phyloP scores from a whole-genome alignment of 495 filamentous ascomycete genomes.

The Podospora didyma region DNA sequence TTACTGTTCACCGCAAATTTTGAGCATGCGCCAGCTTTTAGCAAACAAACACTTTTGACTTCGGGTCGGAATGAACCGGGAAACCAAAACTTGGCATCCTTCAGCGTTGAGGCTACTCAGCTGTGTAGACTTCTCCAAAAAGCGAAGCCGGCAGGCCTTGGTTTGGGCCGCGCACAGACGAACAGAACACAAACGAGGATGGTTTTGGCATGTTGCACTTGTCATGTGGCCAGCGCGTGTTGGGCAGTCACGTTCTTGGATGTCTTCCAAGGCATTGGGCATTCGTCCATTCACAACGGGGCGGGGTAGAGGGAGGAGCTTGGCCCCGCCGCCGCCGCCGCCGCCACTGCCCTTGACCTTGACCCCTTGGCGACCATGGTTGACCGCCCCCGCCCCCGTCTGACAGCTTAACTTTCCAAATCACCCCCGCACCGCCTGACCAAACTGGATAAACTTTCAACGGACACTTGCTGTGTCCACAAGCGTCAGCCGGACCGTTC shows the following conservation, averaged over 20 bases:
- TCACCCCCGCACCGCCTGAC: background rate
- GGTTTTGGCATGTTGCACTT: conserved; percentile 10
- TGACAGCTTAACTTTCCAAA: background rate
- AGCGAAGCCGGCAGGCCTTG: background rate
- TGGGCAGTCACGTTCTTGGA: conserved; percentile 19
- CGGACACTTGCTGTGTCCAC: background rate
- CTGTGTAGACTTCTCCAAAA: background rate
- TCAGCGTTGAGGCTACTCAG: background rate
- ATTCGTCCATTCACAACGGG: background rate
- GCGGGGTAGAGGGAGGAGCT: background rate
- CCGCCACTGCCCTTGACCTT: background rate
- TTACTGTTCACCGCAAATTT: background rate
- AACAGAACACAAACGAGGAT: background rate
- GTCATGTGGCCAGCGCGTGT: conserved; percentile 19
- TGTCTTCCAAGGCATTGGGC: conserved; percentile 11
- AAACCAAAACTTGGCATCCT: background rate
- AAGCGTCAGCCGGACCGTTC: conserved; percentile 9
- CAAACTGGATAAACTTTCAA: background rate
- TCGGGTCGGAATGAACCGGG: background rate
- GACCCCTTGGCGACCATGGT: too few relatives aligned
- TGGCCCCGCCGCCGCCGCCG: background rate
- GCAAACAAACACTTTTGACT: background rate
- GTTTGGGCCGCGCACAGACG: background rate
- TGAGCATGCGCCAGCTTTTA: background rate
- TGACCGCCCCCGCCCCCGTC: background rate